A percentile compares a stretch with the other conserved stretches of the same genome.
phyloP scores from a whole-genome alignment of 2,329 filamentous ascomycete species.

The Zarea fungicola region DNA sequence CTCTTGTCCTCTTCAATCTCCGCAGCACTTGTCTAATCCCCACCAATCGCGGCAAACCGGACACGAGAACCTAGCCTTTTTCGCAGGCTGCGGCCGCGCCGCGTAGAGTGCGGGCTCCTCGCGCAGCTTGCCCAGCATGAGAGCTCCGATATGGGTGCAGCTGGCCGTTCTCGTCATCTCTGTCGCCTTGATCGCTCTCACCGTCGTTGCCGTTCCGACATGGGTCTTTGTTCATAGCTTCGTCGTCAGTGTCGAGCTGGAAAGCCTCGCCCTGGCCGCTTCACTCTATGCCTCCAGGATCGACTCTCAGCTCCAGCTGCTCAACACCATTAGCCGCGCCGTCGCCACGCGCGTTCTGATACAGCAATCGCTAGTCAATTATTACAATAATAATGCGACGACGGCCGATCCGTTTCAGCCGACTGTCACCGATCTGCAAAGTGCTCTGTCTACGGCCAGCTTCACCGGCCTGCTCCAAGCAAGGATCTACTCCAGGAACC shows the following conservation, averaged over 20 bases:
- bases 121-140: conserved; percentile 47
- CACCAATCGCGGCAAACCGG: no score
- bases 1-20: no score
- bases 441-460: conserved; percentile 60
- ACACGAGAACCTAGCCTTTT: no score
- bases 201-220: conserved; percentile 74
- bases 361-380: conserved; percentile 47
- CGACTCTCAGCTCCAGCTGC: conserved; percentile 69
- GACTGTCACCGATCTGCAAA: conserved; percentile 61
- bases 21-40: no score
- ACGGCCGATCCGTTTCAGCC: conserved; percentile 51
- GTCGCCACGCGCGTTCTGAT: conserved; percentile 63
- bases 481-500: conserved; percentile 65
- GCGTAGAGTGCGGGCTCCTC: background rate
- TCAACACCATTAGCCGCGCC: conserved; percentile 68
- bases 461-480: conserved; percentile 61
- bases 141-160: conserved; percentile 84
- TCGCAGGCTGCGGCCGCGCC: background rate
- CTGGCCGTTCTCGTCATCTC: conserved; percentile 73
- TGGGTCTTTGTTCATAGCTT: conserved; percentile 55
- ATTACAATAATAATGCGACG: conserved; percentile 52
- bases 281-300: conserved; percentile 83
- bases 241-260: conserved; percentile 47
- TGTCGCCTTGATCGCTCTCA: conserved; percentile 67
- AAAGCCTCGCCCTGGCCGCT: conserved; percentile 69